These are phyloP conservation scores for Epichloe brachyelytri DNA, from an alignment of 2,329 filamentous ascomycete species.

Conservation along the genomic window DNA sequence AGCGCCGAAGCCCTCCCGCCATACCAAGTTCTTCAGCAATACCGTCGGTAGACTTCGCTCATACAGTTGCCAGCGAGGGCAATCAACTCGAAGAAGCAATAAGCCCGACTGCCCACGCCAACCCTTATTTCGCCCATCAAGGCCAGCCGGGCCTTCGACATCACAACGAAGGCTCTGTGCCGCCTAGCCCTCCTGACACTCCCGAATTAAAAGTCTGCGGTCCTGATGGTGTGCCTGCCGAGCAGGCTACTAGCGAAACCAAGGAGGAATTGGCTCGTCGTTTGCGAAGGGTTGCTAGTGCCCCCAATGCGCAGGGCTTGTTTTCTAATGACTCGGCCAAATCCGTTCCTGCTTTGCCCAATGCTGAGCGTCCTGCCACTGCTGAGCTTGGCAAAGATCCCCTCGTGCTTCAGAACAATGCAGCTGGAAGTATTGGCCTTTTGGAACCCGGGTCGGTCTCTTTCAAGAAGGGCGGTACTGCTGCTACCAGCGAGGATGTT, in stretches of 20 bases:
- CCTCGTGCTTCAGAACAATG: conserved; percentile 35
- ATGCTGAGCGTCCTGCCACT: conserved; percentile 62
- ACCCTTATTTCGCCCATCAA: conserved; percentile 96
- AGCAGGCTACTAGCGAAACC: conserved; percentile 60
- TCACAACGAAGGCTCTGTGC: conserved; percentile 86
- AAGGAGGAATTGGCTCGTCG: conserved; percentile 94
- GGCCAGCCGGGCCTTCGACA: conserved; percentile 86
- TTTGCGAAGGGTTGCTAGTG: conserved; percentile 84
- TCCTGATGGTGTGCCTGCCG: conserved; percentile 48
- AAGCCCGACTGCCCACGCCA: conserved; percentile 86
- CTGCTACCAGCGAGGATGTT: conserved; percentile 33
- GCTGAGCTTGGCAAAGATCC: conserved; percentile 80
- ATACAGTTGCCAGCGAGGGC: conserved; percentile 85
- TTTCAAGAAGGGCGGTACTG: conserved; percentile 22
- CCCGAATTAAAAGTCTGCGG: conserved; percentile 64
- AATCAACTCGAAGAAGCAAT: conserved; percentile 78
- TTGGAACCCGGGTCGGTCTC: conserved; percentile 16
- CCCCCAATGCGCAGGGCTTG: conserved; percentile 89
- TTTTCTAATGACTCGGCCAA: conserved; percentile 42
- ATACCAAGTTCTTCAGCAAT: conserved; percentile 78
- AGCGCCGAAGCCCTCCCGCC: conserved; percentile 53
- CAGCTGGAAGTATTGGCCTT: conserved; percentile 20
- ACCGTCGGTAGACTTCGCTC: conserved; percentile 77
- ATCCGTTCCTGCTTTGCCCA: conserved; percentile 22
- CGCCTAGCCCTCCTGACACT: conserved; percentile 84